Evolutionary conservation across 169 alveolate genomes (phyloP).

Genomic region (Plasmodium inui): DNA sequence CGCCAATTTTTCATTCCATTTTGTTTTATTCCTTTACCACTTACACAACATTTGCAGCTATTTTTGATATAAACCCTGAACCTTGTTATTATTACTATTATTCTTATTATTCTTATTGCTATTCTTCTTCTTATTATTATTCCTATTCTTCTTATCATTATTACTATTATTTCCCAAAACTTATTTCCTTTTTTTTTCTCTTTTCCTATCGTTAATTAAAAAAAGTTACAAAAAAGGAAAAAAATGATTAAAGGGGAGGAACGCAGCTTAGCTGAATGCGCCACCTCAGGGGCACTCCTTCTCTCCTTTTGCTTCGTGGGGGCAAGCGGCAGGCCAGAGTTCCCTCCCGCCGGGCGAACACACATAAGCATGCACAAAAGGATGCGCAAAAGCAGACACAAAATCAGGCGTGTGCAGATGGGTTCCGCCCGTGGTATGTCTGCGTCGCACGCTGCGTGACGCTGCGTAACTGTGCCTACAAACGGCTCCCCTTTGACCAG

Average conservation of each 20-base stretch:
- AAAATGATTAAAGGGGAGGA: not conserved
- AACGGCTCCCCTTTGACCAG: not conserved
- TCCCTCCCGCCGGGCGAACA: not conserved
- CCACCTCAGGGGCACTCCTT: not conserved
- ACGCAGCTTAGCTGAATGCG: not conserved
- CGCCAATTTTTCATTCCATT: conserved; percentile 11
- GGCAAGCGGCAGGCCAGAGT: not conserved
- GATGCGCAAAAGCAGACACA: not conserved
- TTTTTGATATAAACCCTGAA: conserved; percentile 28
- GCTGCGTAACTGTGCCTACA: not conserved
- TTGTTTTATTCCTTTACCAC: not conserved
- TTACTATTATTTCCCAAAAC: conserved; percentile 11
- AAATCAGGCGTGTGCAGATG: not conserved
- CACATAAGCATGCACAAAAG: not conserved
- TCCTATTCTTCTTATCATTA: too few relatives aligned
- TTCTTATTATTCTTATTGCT: conserved; percentile 12
- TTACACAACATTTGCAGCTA: conserved; percentile 23
- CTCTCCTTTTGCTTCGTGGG: not conserved
- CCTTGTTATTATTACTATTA: not conserved
- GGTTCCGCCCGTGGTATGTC: not conserved
- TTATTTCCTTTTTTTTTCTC: not conserved
- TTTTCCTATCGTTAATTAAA: conserved; percentile 55
- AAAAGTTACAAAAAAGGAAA: conserved; percentile 1
- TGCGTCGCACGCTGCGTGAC: not conserved
- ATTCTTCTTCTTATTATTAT: not conserved